phyloP scores from a whole-genome alignment of 805 yeast genomes.

The Wickerhamomyces hampshirensis region DNA sequence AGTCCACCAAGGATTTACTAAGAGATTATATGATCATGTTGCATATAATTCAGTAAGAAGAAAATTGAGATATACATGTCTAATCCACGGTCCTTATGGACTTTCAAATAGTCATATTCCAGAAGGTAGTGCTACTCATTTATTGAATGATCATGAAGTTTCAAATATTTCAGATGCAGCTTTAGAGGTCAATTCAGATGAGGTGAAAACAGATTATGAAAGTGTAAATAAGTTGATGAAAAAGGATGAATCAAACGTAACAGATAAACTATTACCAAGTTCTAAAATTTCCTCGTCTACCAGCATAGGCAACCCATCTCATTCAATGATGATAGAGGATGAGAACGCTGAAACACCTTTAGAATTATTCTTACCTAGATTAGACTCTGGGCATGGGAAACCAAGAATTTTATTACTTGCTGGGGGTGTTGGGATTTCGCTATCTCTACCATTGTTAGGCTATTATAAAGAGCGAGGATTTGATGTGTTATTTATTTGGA shows the following conservation, averaged over 20 bases:
- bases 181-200: background rate
- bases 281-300: too few species aligned
- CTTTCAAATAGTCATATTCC: constrained; percentile 16
- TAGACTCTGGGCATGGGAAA: background rate
- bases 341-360: too few species aligned
- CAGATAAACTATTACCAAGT: too few species aligned
- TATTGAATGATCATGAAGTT: background rate
- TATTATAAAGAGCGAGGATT: constrained; percentile 4
- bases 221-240: too few species aligned
- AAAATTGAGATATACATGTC: constrained; percentile 11
- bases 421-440: constrained; percentile 19
- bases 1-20: constrained; percentile 22
- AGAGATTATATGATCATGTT: constrained; percentile 11
- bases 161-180: background rate
- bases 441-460: constrained; percentile 14
- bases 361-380: background rate
- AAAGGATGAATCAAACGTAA: too few species aligned
- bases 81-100: constrained; percentile 27
- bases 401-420: constrained; percentile 16
- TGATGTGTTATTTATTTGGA: constrained; percentile 21
- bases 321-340: too few species aligned
- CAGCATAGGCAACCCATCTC: too few species aligned
- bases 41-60: background rate
- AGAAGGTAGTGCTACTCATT: background rate
- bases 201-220: too few species aligned